These are phyloP conservation scores for Hericium alpestre DNA, from an alignment of 768 basidiomycete species.

Conservation along the genomic window DNA sequence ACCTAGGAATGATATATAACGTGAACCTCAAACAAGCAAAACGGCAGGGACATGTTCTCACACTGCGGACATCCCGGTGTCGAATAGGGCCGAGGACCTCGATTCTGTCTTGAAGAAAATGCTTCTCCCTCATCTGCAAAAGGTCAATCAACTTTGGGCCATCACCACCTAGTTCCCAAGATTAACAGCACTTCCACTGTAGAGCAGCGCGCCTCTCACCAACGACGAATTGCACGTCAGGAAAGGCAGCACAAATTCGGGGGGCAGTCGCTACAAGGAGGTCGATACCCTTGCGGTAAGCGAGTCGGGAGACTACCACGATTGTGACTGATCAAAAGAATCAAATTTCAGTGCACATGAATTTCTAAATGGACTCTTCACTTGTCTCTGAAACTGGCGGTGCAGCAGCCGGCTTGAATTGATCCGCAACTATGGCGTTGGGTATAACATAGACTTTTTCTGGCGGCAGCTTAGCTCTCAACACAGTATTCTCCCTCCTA, in stretches of 20 bases:
- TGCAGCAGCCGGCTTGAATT: slow-evolving; percentile 59
- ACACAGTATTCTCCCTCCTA: slow-evolving; percentile 95
- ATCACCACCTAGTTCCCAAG: slow-evolving; percentile 59
- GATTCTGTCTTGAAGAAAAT: slow-evolving; percentile 86
- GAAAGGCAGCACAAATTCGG: slow-evolving; percentile 74
- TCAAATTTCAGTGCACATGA: background rate
- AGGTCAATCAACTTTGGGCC: slow-evolving; percentile 93
- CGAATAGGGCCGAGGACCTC: slow-evolving; percentile 74
- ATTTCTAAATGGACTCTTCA: slow-evolving; percentile 21
- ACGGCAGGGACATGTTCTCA: background rate
- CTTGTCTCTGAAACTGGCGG: slow-evolving; percentile 43
- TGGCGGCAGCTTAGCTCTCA: slow-evolving; percentile 61
- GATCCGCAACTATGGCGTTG: slow-evolving; percentile 78
- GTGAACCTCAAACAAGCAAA: too few relatives aligned
- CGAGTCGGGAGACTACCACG: slow-evolving; percentile 80
- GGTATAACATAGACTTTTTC: slow-evolving; percentile 84
- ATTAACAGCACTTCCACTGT: background rate
- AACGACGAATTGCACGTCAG: slow-evolving; percentile 80
- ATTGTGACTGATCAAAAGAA: slow-evolving; percentile 59
- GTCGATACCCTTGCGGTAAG: slow-evolving; percentile 94
- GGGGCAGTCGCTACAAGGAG: slow-evolving; percentile 89
- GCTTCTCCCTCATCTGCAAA: slow-evolving; percentile 89
- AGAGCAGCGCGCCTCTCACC: slow-evolving; percentile 33
- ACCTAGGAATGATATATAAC: slow-evolving; percentile 36
- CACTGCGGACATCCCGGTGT: slow-evolving; percentile 75